Evolutionary conservation across 2,329 filamentous ascomycete genomes (phyloP), one percentile per base, ranked within the genome.

Genomic region (Arthrobotrys iridis): DNA sequence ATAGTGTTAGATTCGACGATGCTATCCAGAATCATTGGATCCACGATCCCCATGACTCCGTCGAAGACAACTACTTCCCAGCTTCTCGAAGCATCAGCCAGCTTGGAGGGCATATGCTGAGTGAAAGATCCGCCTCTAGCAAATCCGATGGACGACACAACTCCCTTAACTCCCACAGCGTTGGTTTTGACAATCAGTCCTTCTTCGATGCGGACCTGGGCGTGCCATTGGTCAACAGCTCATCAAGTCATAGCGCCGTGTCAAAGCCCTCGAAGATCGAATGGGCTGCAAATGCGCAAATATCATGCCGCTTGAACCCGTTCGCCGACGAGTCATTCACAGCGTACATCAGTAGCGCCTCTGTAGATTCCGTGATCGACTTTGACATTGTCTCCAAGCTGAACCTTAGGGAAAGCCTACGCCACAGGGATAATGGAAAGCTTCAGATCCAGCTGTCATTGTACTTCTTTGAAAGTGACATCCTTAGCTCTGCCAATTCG

Each of bases 1-100:
- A 98, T 81, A 98, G 95, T 81, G 95, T 99, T 78, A 91, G 95
- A 37, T 99, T 99, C 80, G 95, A 98, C 81, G 94, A 98, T 80
- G 93, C 94, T 11, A 89, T 97, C 79, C 93, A 97, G 79, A 91
- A 92, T 52, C 93, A 93, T 81, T 96, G 95, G 88, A 90, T 90
- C 37, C 92, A 96, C 80, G 89, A 88, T 77, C 91, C 90, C 72
- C 89, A 94, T 46, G 90, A 93, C 66, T 94, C 92, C 10, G 88
- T 91, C 50, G 95, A 98, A 66, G 71, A 68, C 48, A 68, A 68
- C 26, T 90, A 79, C 67, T 78, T 96, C 78, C 88, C 89, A 41
- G 90, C 91, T 24, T 85, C 89, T 52, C 87, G 94, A 59, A 93
- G 92, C 20, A 88, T 89, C 22, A 96, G 93, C 81, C 90, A 92